Evolutionary conservation across 345 rosid species (phyloP).

Genomic region (Rhodamnia argentea): DNA sequence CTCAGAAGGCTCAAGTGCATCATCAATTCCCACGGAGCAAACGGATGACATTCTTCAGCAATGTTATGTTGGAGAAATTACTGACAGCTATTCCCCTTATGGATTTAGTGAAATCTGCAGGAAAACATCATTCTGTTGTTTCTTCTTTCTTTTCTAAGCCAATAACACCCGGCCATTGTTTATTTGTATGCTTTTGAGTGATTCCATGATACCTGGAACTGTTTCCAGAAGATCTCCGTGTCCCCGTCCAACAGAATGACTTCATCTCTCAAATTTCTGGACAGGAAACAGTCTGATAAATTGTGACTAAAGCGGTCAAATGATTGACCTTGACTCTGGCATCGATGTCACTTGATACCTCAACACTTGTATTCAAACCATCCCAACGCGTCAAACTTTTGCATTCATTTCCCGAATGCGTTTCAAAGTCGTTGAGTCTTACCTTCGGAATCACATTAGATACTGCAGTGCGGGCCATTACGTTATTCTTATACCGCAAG

Average conservation of each 20-base stretch:
- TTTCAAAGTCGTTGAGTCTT: not conserved
- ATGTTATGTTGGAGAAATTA: no score
- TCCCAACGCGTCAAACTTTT: not conserved
- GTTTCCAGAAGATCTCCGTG: not conserved
- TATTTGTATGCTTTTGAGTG: no score
- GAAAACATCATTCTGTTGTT: not conserved
- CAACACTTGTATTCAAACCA: not conserved
- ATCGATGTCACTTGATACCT: not conserved
- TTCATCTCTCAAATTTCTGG: not conserved
- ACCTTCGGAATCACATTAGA: not conserved
- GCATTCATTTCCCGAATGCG: not conserved
- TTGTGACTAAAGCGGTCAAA: not conserved
- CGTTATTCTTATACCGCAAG: not conserved
- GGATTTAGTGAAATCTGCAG: no score
- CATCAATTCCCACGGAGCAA: not conserved
- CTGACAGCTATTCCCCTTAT: no score
- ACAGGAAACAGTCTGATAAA: not conserved
- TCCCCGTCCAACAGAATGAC: no score
- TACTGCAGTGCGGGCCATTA: not conserved
- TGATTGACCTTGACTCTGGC: not conserved
- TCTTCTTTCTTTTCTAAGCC: not conserved
- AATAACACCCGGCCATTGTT: not conserved
- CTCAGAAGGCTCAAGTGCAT: not conserved
- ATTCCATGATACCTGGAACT: not conserved
- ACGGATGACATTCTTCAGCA: not conserved